Percentiles rank a stretch among this genome's conserved stretches.
phyloP scores from a whole-genome alignment of 2,329 filamentous ascomycete species.

The Uncinocarpus reesii region DNA sequence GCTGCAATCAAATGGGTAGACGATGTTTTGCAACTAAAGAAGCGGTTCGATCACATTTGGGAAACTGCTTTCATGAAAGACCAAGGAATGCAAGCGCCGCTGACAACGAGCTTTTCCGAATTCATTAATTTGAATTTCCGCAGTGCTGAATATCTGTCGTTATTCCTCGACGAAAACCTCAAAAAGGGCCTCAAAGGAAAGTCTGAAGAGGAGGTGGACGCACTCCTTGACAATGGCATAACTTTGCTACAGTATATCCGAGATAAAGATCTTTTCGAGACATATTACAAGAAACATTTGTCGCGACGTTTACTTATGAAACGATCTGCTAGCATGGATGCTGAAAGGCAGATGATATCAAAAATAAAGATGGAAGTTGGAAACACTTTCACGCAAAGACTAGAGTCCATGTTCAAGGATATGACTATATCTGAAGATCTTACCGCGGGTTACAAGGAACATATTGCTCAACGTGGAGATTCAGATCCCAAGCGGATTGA shows the following conservation, averaged over 20 bases:
- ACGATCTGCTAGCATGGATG: conserved; percentile 81
- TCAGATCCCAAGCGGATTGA: conserved; percentile 58
- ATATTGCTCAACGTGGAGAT: conserved; percentile 51
- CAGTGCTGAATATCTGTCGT: conserved; percentile 81
- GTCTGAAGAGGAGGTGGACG: conserved; percentile 76
- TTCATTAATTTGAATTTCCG: conserved; percentile 87
- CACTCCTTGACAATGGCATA: conserved; percentile 78
- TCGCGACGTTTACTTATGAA: conserved; percentile 77
- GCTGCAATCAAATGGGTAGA: conserved; percentile 93
- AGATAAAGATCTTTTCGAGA: conserved; percentile 90
- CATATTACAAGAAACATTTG: conserved; percentile 96
- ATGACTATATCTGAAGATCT: conserved; percentile 81
- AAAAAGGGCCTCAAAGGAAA: conserved; percentile 90
- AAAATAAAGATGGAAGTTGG: conserved; percentile 96
- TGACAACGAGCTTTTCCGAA: conserved; percentile 78
- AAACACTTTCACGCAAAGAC: conserved; percentile 81
- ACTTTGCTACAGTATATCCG: conserved; percentile 75
- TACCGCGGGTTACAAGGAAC: conserved; percentile 62
- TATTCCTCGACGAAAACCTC: conserved; percentile 94
- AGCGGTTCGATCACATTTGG: conserved; percentile 79
- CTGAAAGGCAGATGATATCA: conserved; percentile 88
- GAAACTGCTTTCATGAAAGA: conserved; percentile 62
- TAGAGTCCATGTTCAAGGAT: conserved; percentile 97
- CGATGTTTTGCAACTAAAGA: conserved; percentile 73
- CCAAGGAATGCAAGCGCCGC: conserved; percentile 64